Base-by-base conservation (phyloP, 495 filamentous ascomycete genomes). In the Bryoglossum gracile region DNA sequence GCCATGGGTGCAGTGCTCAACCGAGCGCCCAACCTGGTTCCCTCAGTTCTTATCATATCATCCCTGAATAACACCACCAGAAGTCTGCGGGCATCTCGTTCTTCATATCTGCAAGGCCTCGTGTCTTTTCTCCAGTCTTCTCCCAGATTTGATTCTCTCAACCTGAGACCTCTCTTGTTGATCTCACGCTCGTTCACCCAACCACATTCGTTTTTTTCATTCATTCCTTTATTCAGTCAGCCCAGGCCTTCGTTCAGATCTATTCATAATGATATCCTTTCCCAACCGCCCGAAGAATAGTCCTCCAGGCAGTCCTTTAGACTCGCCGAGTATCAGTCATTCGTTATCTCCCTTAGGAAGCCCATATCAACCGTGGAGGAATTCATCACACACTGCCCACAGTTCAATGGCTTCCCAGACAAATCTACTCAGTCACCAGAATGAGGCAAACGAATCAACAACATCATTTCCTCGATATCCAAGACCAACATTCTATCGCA, bases 381-480 rank as follows among this genome's bases (percentile, higher is more conserved):
- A n/a, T n/a, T n/a, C 26, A 30, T 30, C 26, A 30, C 6, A 13
- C 14, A 2, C 11, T n/a, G 8, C 16, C 19, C 38, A 18, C 18
- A 22, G 38, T 4, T 2, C 35, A 16, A n/a, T 25, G 18, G 4
- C 19, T 4, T 5, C 19, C 25, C 38, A 8, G 38, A 18, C 5
- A 11, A 17, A 8, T 41, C 38, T 4, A 22, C 38, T 22, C 14
- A 17, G 14, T 2, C 4, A 8, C 25, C 25, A 11, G 8, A 25
- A 41, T 41, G 8, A 24, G 22, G 25, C 10, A 23, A 13, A 24
- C 17, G 21, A 38, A 34, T 51, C 48, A 11, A 24, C 48, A 16
- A 35, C 40, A 0, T 26, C 41, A 14, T 24, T 51, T 2, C 39
- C 40, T 36, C 30, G 32, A 17, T 43, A 51, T 23, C 47, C 47